Evolutionary conservation across 257 asterid species (phyloP), one percentile per base, ranked within the genome.

Genomic region (Lantana camara): DNA sequence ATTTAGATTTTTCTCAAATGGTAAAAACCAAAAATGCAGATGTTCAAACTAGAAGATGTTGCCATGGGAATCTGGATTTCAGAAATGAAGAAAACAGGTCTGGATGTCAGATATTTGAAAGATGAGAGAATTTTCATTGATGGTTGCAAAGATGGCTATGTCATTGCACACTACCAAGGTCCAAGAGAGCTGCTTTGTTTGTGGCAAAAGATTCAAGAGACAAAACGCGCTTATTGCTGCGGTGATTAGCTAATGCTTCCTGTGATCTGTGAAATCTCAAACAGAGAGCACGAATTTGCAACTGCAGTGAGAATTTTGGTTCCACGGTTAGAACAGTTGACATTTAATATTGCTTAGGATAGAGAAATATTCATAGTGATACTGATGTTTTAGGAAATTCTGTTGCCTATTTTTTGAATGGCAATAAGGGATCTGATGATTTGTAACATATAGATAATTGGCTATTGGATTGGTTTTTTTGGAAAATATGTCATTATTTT

Each of bases 11-110:
- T 55, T 69, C 34, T 41, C 16, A 53, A 58, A 24, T 35, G 10
- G 49, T 49, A 53, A 3, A 14, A 49, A 50, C 60, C 5, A 21
- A 21, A 12, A 20, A 9, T 52, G 59, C 92, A 94, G 96, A 85
- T 94, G 79, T 94, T 94, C 75, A 94, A 88, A 84, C 95, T 94
- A 32, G 99, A 94, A 82, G 98, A 94, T 11, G 96, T 90, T 9
- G 95, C 96, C 8, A 88, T 94, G 98, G 99, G 98, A 37, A 91
- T 88, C 69, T 94, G 99, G 99, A 85, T 94, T 14, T 85, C 81
- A 0, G 95, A 85, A 56, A 80, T 94, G 91, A 84, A 79, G 71
- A 82, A 78, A 64, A 77, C 76, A 29, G 96, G 98, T 30, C 15
- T 86, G 67, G 72, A 80, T 66, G 87, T 94, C 61, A 80, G 62